Evolutionary conservation across 2,329 filamentous ascomycete species (phyloP), one percentile per base, ranked within the genome.

Genomic region (Colletotrichum filicis): DNA sequence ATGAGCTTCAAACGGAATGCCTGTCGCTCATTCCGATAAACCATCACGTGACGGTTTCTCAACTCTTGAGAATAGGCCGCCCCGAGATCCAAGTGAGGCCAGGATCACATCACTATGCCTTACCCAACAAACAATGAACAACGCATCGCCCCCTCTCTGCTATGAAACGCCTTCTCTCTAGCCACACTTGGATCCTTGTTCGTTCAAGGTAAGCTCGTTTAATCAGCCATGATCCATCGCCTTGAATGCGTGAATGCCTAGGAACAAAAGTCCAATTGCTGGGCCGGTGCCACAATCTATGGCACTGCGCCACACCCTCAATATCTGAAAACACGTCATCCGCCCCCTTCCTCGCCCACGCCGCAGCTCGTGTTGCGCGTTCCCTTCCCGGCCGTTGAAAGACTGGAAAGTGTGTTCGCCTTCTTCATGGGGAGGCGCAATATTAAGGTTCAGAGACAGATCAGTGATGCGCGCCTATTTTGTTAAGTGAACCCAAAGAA

Each of bases 241-340:
- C 30, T 55, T 68, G 30, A 37, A 64, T 14, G 12, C n/a, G 42
- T 68, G 30, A 37, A 64, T 14, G 12, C n/a, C 22, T 57, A 59
- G 19, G 37, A 42, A 49, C 19, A 49, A 49, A 49, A 49, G 42
- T n/a, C 19, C 42, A 49, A 49, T n/a, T n/a, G 42, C 42, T 49
- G 42, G 19, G 32, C 53, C 55, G 32, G 66, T 49, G 70, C 70
- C 70, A 73, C 70, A 73, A 72, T 52, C 58, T 35, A 24, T n/a
- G 4, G 22, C 30, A 49, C 70, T 70, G 70, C 70, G 70, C 70
- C 70, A 73, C 70, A 65, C 35, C 46, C 12, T 55, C 46, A 32
- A 5, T 24, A n/a, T 35, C 52, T 52, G 53, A 59, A 62, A 70
- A 52, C 70, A 73, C 70, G 70, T 73, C 70, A 73, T 73, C 65